These are phyloP conservation scores for Sedum album DNA, from an alignment of 164 flowering plant genomes.

Conservation along the genomic window DNA sequence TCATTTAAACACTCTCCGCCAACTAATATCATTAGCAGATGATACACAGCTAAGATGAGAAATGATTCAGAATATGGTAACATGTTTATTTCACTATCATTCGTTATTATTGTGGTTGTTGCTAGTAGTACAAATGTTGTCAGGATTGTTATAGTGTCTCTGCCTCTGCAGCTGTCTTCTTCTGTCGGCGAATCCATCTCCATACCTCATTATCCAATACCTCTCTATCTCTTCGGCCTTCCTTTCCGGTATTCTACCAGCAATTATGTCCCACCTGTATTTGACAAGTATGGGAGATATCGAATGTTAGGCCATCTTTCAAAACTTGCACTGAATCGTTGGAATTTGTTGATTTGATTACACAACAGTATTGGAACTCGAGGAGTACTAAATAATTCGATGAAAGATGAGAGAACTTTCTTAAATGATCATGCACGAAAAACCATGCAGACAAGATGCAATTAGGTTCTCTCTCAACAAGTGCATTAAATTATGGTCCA, in stretches of 20 bases:
- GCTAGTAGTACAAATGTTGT: not conserved
- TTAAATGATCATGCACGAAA: not conserved
- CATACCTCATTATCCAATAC: not conserved
- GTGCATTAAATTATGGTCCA: not conserved
- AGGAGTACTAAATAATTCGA: not conserved
- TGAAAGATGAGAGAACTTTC: not conserved
- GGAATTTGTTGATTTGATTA: not conserved
- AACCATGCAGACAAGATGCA: not conserved
- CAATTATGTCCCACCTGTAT: not conserved
- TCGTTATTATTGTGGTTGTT: not conserved
- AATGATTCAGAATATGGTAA: not conserved
- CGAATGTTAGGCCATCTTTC: not conserved
- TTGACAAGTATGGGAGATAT: not conserved
- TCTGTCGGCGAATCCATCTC: constrained; percentile 3
- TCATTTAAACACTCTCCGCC: too few species aligned
- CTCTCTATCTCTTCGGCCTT: constrained; percentile 1
- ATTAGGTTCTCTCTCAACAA: not conserved
- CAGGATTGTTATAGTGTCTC: not conserved
- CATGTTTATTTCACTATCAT: not conserved
- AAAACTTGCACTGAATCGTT: not conserved
- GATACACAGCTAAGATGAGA: not conserved
- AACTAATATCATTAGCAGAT: too few species aligned
- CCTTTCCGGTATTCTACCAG: constrained; percentile 3
- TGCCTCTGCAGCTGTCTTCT: not conserved
- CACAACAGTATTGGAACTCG: not conserved